These are phyloP conservation scores for Aspergillus bertholletiae DNA, from an alignment of 495 filamentous ascomycete genomes.

Conservation along the genomic window DNA sequence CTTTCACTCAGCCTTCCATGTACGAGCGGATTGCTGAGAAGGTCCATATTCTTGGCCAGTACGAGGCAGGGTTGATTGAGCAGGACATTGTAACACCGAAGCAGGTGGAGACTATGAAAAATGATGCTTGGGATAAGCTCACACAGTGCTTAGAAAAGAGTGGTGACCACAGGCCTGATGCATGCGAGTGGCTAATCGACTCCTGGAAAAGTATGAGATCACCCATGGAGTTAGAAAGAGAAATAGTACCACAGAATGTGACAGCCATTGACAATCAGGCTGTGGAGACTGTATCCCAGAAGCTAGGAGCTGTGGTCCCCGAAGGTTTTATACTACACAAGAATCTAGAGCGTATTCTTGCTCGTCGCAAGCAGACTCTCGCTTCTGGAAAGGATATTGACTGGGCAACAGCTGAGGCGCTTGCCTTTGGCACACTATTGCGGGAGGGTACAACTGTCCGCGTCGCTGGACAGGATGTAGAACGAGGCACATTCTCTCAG, in stretches of 20 bases:
- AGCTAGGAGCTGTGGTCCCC: conserved; percentile 69
- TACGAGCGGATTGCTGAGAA: conserved; percentile 91
- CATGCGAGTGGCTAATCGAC: conserved; percentile 97
- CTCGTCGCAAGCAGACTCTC: conserved; percentile 86
- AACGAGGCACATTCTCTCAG: conserved; percentile 99
- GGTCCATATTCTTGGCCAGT: conserved; percentile 78
- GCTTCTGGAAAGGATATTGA: conserved; percentile 92
- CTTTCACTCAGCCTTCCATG: conserved; percentile 99
- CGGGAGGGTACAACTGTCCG: conserved; percentile 94
- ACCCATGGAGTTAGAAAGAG: conserved; percentile 94
- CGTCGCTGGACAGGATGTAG: conserved; percentile 96
- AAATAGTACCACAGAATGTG: conserved; percentile 87
- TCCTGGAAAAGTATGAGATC: conserved; percentile 99
- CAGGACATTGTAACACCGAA: conserved; percentile 94
- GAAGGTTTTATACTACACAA: conserved; percentile 85
- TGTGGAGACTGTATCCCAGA: conserved; percentile 73
- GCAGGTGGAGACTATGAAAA: conserved; percentile 99
- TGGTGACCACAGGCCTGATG: conserved; percentile 93
- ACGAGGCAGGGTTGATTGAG: conserved; percentile 80
- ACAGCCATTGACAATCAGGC: conserved; percentile 70
- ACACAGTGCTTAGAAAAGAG: conserved; percentile 94
- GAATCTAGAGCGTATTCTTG: conserved; percentile 95
- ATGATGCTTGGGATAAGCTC: conserved; percentile 99
- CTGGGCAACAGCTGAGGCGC: conserved; percentile 94
- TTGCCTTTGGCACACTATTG: conserved; percentile 91